Evolutionary conservation across 352 stramenopile genomes (phyloP).

Genomic region (Pythium folliculosum): DNA sequence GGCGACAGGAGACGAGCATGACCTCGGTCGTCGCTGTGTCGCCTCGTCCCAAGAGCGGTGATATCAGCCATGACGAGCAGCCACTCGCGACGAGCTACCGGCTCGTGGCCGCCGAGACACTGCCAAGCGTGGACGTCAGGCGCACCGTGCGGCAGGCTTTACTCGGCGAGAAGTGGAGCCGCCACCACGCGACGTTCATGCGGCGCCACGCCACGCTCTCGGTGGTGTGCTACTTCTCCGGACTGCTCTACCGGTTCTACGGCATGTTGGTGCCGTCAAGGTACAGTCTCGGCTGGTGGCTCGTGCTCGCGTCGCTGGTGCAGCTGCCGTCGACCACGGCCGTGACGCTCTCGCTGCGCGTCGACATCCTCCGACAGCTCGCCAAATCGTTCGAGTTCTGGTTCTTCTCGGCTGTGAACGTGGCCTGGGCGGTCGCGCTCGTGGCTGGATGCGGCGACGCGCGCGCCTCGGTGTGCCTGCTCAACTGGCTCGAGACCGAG

Average conservation of each 20-base stretch:
- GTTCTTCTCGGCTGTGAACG: conserved; percentile 16
- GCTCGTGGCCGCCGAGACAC: conserved; percentile 4
- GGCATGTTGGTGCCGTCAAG: conserved; percentile 11
- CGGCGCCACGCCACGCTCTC: neutral
- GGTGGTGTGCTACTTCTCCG: conserved; percentile 9
- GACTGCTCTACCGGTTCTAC: conserved; percentile 12
- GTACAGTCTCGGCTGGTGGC: conserved; percentile 5
- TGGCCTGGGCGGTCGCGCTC: neutral
- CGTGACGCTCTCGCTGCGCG: neutral
- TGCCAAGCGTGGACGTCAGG: conserved; percentile 2
- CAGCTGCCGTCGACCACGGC: conserved; percentile 1
- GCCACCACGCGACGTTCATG: neutral
- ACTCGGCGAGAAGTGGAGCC: neutral
- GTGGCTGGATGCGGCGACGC: conserved; percentile 1
- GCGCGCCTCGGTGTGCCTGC: neutral
- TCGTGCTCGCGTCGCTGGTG: neutral
- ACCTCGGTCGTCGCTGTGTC: neutral
- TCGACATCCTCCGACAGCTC: conserved; percentile 11
- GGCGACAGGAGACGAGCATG: neutral
- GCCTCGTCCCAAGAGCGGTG: neutral
- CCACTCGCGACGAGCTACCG: neutral
- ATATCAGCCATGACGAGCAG: neutral
- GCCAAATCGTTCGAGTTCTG: conserved; percentile 18
- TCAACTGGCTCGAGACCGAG: conserved; percentile 6
- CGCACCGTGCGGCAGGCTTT: neutral